Conservation (phyloP, 2,329 filamentous ascomycete species). For the Diaporthe destruens region DNA sequence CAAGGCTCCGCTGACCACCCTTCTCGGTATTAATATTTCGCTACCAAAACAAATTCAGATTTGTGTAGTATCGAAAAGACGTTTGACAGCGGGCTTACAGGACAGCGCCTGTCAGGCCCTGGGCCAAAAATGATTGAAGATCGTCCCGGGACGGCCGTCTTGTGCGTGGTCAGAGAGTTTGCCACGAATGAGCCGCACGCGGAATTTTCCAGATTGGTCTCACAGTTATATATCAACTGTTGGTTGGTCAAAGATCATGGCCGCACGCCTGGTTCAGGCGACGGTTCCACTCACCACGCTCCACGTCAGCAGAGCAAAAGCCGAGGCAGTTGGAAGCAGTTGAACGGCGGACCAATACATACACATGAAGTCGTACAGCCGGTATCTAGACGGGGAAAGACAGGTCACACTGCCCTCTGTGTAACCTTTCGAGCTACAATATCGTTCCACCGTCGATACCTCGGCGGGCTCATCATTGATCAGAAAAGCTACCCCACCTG, state of each 20-base stretch:
- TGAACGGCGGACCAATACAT: too few species aligned
- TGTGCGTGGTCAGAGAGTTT: too few species aligned
- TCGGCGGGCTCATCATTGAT: background rate
- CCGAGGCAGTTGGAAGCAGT: background rate
- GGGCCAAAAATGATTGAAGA: background rate
- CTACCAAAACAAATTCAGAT: background rate
- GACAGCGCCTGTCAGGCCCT: background rate
- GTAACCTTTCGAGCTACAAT: background rate
- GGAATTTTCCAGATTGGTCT: background rate
- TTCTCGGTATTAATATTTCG: background rate
- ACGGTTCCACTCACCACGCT: background rate
- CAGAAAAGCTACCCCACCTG: too few species aligned
- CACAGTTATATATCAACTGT: background rate
- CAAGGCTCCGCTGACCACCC: constrained; percentile 1
- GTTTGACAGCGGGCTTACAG: too few species aligned
- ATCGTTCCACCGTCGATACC: background rate
- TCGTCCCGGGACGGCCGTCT: background rate
- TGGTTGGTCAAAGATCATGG: background rate
- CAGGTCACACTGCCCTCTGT: constrained; percentile 14
- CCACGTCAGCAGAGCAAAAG: background rate
- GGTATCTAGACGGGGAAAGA: background rate
- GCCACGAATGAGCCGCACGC: too few species aligned
- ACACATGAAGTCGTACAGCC: too few species aligned
- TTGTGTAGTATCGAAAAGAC: background rate
- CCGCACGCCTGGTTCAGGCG: background rate